Percentiles rank a stretch among this genome's conserved stretches.
Evolutionary conservation across 768 basidiomycete species (phyloP).

Genomic region (Scleroderma citrinum): DNA sequence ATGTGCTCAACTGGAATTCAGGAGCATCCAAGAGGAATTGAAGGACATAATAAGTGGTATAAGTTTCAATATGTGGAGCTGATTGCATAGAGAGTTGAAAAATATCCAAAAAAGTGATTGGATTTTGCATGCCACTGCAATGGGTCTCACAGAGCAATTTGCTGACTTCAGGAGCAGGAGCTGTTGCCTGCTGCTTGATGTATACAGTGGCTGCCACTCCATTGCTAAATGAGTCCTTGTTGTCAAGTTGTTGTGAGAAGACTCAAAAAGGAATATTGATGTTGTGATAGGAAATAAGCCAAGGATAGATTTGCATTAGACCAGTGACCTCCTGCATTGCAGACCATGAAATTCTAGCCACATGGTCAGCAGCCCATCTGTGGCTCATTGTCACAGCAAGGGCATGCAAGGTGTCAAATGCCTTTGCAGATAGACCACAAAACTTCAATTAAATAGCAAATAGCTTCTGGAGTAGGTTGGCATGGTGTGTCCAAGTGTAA

Average conservation of each 20-base stretch:
- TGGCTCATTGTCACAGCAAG: background rate
- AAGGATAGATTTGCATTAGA: background rate
- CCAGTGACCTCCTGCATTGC: background rate
- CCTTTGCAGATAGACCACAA: background rate
- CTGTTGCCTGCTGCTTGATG: constrained; percentile 21
- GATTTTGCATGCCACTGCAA: constrained; percentile 15
- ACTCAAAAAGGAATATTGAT: constrained; percentile 28
- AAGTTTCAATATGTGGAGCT: constrained; percentile 1
- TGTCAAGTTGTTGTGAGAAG: constrained; percentile 34
- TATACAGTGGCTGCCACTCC: constrained; percentile 33
- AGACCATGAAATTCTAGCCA: background rate
- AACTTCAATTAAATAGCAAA: background rate
- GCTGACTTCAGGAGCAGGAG: constrained; percentile 13
- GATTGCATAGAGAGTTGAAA: constrained; percentile 11
- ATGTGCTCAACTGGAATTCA: constrained; percentile 26
- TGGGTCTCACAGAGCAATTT: constrained; percentile 14
- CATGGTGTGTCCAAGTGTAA: background rate
- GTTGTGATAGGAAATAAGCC: background rate
- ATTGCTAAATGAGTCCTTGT: constrained; percentile 30
- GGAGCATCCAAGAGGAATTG: constrained; percentile 21
- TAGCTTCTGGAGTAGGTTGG: background rate
- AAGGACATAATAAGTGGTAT: constrained; percentile 17
- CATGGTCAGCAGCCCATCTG: background rate
- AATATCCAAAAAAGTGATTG: constrained; percentile 20
- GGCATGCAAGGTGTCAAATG: background rate